Evolutionary conservation across 108 stramenopile species (phyloP), one percentile per base, ranked within the genome.

Genomic region (Fistulifera pelliculosa): DNA sequence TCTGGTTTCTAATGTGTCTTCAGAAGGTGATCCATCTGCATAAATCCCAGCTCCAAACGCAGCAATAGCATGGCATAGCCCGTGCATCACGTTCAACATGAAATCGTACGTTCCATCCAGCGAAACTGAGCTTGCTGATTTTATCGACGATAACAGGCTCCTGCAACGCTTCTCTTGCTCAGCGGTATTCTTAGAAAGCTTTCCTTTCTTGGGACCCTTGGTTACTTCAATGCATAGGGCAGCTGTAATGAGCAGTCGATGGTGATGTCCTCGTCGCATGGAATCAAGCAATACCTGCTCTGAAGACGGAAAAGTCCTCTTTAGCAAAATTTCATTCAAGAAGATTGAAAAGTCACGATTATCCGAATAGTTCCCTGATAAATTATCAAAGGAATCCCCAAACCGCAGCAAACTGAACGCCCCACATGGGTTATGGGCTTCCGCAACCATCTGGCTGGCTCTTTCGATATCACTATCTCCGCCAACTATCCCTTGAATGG

Each of bases 171-270:
- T 76, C 11, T 61, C 41, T 42, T 77, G 60, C 15, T 54, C 62
- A 1, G 73, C 77, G 14, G 61, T 68, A 13, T 70, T 16, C 55
- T 83, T 81, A 10, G 73, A 68, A 13, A 81, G 26, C 57, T 90
- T 90, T 22, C 88, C 88, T 42, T 85, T 90, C 43, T 83, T 85
- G 1, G 84, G 80, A 54, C 76, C 75, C 52, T 81, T 90, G 27
- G 67, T 65, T 0, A 58, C 65, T 25, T 76, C 77, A n/a, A 68
- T 8, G 28, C 68, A 75, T 48, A 85, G 65, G 7, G 76, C 49
- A 26, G 81, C 73, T 25, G 80, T 77, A 42, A 81, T 62, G 60
- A 90, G 54, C 44, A 90, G 47, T 12, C 80, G 66, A 19, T 90
- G 88, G 7, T 62, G 45, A 52, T 81, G 77, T 2, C 79, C 76